phyloP scores from a whole-genome alignment of 345 rosid genomes.

The Brassica nigra region DNA sequence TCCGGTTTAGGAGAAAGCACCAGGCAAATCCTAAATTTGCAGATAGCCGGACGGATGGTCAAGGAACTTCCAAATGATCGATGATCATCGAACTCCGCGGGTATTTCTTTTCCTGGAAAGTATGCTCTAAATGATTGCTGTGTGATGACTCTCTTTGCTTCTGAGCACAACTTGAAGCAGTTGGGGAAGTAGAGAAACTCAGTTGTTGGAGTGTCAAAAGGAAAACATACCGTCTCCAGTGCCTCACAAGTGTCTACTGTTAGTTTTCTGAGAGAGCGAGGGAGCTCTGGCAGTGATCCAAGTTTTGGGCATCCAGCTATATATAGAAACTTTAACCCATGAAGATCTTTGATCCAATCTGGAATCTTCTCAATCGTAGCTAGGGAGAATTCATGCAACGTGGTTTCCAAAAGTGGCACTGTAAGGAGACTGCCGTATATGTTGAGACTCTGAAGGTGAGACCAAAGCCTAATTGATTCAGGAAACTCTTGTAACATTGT shows the following conservation, averaged over 20 bases:
- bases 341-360: conserved; percentile 1
- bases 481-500: neutral
- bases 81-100: neutral
- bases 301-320: conserved; percentile 20
- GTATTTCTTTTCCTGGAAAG: neutral
- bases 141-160: conserved; percentile 15
- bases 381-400: neutral
- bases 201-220: neutral
- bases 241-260: neutral
- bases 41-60: conserved; percentile 3
- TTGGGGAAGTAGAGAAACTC: neutral
- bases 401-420: neutral
- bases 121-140: neutral
- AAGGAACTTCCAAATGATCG: conserved; percentile 1
- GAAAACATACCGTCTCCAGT: neutral
- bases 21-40: neutral
- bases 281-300: conserved; percentile 23
- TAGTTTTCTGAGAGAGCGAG: neutral
- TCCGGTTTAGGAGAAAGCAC: neutral
- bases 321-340: neutral
- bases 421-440: neutral
- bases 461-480: neutral
- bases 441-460: neutral
- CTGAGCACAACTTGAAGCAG: neutral
- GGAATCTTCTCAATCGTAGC: neutral